Evolutionary conservation across 1,139 yeast species (phyloP), one percentile per base, ranked within the genome.

Genomic region (Taiozyma onychis): DNA sequence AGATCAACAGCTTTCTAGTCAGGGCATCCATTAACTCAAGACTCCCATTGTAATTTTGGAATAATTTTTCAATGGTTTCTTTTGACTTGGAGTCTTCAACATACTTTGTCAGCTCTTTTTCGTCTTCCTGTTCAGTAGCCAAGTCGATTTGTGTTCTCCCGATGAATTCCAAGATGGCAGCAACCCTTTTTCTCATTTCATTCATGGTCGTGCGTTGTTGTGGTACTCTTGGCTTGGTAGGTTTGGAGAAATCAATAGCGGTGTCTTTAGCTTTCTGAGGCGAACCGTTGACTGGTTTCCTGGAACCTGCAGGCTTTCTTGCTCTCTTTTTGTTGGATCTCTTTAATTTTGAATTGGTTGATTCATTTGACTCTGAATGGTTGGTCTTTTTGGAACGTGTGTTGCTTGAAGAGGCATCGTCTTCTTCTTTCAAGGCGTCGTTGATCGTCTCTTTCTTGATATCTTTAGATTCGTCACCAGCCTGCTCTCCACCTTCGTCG

Each of bases 111-210:
- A 83, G 66, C 55, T 73, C 75, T 42, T 72, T 70, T 58, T 87
- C 79, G 51, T 76, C 75, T 10, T 74, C 70, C 56, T 83, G 82
- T 61, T 90, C 97, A 48, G 78, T 80, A 44, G 83, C 84, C 54
- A 90, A 71, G 62, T 93, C 97, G 51, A 82, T 67, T 65, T 89
- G 96, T 2, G 95, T 85, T 46, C 96, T 75, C 9, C 89, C 89
- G 32, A 91, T 76, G 76, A 91, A 93, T 69, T 93, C 98, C 60
- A 91, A 72, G 21, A 93, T 90, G 3, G 97, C 95, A 6, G 91
- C 87, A 1, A 90, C 88, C 51, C 99, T 76, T 62, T 89, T 84
- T 50, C 91, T 80, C 83, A 91, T 82, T 64, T 91, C 99, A 57
- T 79, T 78, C 52, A 90, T 69, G 2, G 90, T 77, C 3, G 88